These are phyloP conservation scores for Candida tropicalis DNA, from an alignment of 1,139 yeast genomes.

Conservation along the genomic window DNA sequence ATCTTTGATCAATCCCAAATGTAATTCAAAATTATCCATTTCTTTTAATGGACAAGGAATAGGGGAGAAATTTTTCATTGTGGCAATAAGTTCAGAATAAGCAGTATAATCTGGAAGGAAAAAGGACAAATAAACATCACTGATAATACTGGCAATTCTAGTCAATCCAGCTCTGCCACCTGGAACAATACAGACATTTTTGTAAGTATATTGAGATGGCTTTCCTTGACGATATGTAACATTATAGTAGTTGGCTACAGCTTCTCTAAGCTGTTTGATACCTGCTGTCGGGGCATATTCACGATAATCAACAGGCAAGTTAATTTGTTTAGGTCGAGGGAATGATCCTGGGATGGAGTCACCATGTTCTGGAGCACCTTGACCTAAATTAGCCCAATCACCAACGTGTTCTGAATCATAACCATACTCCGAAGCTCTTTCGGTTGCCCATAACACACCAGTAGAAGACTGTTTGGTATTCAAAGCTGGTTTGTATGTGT, in stretches of 20 bases:
- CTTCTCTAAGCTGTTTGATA: slow-evolving; percentile 56
- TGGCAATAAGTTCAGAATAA: slow-evolving; percentile 70
- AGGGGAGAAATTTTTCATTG: slow-evolving; percentile 68
- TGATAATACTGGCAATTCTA: slow-evolving; percentile 65
- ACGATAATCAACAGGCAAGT: slow-evolving; percentile 54
- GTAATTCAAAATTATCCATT: slow-evolving; percentile 61
- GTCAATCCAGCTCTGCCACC: slow-evolving; percentile 74
- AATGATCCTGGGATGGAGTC: slow-evolving; percentile 64
- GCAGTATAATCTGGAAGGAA: slow-evolving; percentile 74
- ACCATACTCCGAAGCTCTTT: slow-evolving; percentile 65
- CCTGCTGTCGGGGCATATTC: slow-evolving; percentile 74
- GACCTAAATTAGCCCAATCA: slow-evolving; percentile 69
- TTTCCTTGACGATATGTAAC: slow-evolving; percentile 55
- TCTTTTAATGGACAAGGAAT: slow-evolving; percentile 68
- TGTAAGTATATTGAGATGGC: slow-evolving; percentile 60
- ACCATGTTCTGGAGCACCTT: slow-evolving; percentile 73
- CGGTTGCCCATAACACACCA: slow-evolving; percentile 73
- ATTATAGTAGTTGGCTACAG: slow-evolving; percentile 64
- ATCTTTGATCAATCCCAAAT: slow-evolving; percentile 55
- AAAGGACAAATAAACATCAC: slow-evolving; percentile 64
- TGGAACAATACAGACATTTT: slow-evolving; percentile 68
- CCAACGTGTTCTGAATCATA: slow-evolving; percentile 49
- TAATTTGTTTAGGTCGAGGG: slow-evolving; percentile 54
- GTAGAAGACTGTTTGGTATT: slow-evolving; percentile 66
- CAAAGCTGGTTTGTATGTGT: slow-evolving; percentile 60